Evolutionary conservation across 2,329 filamentous ascomycete genomes (phyloP).

Genomic region (Sporothrix inflata): DNA sequence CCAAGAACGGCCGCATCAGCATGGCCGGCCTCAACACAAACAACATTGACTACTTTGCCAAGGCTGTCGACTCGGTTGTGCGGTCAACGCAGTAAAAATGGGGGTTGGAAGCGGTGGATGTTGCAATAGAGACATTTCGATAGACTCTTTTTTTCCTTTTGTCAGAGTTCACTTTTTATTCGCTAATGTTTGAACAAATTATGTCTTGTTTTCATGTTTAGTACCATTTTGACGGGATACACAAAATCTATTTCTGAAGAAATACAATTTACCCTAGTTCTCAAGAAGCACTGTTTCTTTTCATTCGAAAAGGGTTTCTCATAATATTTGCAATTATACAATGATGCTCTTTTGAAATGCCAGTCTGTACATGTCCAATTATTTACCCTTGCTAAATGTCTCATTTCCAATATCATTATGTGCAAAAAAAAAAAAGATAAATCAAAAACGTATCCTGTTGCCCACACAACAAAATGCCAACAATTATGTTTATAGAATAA

Average conservation of each 20-base stretch:
- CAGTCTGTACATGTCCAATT: neutral
- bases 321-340: neutral
- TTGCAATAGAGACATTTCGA: neutral
- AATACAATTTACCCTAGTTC: neutral
- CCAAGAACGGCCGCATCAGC: conserved; percentile 96
- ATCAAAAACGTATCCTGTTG: neutral
- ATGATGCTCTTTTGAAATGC: neutral
- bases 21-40: conserved; percentile 96
- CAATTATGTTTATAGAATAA: neutral
- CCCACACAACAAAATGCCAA: neutral
- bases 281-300: neutral
- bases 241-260: neutral
- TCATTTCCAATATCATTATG: neutral
- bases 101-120: neutral
- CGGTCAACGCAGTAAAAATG: conserved; percentile 45
- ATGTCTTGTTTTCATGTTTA: neutral
- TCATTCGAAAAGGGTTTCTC: neutral
- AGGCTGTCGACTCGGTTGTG: conserved; percentile 85
- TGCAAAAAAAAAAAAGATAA: neutral
- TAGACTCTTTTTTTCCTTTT: conserved; percentile 13
- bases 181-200: neutral
- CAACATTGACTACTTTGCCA: conserved; percentile 92
- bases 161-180: neutral
- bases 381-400: neutral
- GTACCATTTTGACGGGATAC: neutral